Conservation (phyloP, 1,284 basidiomycete genomes). For the Stereum hirsutum region DNA sequence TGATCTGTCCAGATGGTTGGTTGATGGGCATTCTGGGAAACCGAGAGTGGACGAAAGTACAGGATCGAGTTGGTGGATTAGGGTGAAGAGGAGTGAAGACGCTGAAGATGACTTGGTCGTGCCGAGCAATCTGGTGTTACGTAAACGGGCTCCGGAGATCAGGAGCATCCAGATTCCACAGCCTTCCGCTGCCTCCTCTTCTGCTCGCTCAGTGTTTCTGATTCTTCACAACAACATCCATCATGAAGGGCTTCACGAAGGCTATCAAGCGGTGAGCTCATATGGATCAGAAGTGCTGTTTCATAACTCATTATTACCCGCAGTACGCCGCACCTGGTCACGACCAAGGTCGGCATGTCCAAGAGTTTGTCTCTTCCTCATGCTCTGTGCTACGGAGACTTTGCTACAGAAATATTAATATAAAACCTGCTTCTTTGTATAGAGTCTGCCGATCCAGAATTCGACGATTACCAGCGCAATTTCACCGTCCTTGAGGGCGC, state of each 20-base stretch:
- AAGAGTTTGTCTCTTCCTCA: constrained; percentile 64
- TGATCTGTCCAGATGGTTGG: constrained; percentile 84
- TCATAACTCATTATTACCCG: constrained; percentile 4
- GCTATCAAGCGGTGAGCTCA: constrained; percentile 61
- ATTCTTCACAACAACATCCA: neutral
- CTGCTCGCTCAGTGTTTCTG: neutral
- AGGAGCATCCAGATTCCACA: neutral
- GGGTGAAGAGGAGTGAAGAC: no score
- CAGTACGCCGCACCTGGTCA: constrained; percentile 85
- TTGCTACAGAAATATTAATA: no score
- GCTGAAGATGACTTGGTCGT: neutral
- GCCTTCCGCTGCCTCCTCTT: neutral
- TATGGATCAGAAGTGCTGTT: neutral
- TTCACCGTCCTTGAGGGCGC: constrained; percentile 76
- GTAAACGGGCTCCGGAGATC: neutral
- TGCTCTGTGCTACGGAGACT: constrained; percentile 3
- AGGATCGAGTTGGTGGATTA: neutral
- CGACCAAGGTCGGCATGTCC: constrained; percentile 78
- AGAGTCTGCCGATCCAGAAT: constrained; percentile 86
- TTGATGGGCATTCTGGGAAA: constrained; percentile 46
- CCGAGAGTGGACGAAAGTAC: neutral
- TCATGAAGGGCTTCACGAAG: constrained; percentile 55
- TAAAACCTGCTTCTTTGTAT: constrained; percentile 5
- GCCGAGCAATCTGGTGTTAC: neutral
- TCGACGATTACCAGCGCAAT: constrained; percentile 74